Percentiles rank a stretch among this genome's conserved stretches.
Conservation (phyloP, 306 rosid species). For the Dicorynia guianensis region DNA sequence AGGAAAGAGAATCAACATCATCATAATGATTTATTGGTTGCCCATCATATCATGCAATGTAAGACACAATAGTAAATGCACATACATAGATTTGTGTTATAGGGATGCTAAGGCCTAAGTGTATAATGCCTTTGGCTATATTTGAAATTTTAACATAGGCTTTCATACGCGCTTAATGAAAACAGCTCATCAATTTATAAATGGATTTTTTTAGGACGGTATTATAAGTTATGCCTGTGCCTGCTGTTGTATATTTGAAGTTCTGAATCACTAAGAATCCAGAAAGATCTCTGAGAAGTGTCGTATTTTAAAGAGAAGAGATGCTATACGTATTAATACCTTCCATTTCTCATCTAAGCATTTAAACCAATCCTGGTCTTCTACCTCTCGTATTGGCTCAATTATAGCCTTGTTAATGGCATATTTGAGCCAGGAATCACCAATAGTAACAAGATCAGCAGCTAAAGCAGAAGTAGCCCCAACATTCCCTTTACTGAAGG, state of each 20-base stretch:
- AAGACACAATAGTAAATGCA: not conserved
- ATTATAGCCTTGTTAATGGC: conserved; percentile 71
- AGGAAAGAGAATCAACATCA: not conserved
- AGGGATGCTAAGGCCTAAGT: not conserved
- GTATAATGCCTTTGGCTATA: not conserved
- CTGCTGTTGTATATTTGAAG: not conserved
- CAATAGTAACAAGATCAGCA: conserved; percentile 80
- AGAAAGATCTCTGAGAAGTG: not conserved
- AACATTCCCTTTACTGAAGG: conserved; percentile 57
- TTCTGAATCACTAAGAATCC: not conserved
- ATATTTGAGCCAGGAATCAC: conserved; percentile 90
- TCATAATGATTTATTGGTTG: not conserved
- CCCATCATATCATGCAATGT: conserved; percentile 13
- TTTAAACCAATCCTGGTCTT: conserved; percentile 91
- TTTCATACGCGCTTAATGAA: conserved; percentile 16
- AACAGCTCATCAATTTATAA: conserved; percentile 20
- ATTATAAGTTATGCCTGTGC: not conserved
- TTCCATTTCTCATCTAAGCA: conserved; percentile 81
- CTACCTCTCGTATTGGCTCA: conserved; percentile 76
- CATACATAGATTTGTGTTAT: conserved; percentile 8
- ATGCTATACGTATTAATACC: conserved; percentile 62
- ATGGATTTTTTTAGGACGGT: not conserved
- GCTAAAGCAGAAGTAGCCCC: conserved; percentile 70
- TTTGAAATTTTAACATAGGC: conserved; percentile 7
- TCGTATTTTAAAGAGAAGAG: conserved; percentile 23